Conservation (phyloP, 2,329 filamentous ascomycete genomes). For the Graphilbum sp. region DNA sequence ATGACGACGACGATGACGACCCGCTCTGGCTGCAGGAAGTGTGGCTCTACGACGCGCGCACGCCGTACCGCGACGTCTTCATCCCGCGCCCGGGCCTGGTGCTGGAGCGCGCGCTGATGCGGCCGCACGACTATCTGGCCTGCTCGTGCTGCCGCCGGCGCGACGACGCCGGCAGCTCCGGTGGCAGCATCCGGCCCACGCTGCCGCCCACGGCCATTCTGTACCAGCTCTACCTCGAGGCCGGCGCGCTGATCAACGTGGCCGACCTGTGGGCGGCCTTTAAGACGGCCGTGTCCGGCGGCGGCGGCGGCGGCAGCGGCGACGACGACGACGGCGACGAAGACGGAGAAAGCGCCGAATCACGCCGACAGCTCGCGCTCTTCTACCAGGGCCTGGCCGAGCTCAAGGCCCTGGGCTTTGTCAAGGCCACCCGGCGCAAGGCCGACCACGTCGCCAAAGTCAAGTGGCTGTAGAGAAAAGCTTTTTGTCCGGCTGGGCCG, state of each 20-base stretch:
- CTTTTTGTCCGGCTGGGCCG: too few species aligned
- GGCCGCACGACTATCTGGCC: constrained; percentile 61
- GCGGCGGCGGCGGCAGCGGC: constrained; percentile 21
- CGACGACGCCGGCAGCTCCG: neutral
- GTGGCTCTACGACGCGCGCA: constrained; percentile 58
- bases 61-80: constrained; percentile 58
- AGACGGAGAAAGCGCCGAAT: constrained; percentile 27
- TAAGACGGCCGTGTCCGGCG: constrained; percentile 36
- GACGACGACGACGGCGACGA: constrained; percentile 26
- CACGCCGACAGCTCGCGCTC: constrained; percentile 47
- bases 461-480: constrained; percentile 50
- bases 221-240: constrained; percentile 67
- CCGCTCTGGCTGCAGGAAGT: constrained; percentile 48
- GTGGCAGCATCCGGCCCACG: constrained; percentile 36
- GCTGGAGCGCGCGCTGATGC: constrained; percentile 53
- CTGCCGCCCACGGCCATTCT: constrained; percentile 57
- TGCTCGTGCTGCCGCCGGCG: constrained; percentile 49
- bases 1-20: neutral
- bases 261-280: constrained; percentile 70
- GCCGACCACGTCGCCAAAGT: constrained; percentile 82
- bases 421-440: constrained; percentile 84
- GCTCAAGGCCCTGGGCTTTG: constrained; percentile 67
- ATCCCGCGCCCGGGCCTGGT: constrained; percentile 54
- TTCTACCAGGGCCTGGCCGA: constrained; percentile 83
- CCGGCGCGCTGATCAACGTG: constrained; percentile 60